These are phyloP conservation scores for Fusarium subglutinans DNA, from an alignment of 2,329 filamentous ascomycete genomes.

Conservation along the genomic window DNA sequence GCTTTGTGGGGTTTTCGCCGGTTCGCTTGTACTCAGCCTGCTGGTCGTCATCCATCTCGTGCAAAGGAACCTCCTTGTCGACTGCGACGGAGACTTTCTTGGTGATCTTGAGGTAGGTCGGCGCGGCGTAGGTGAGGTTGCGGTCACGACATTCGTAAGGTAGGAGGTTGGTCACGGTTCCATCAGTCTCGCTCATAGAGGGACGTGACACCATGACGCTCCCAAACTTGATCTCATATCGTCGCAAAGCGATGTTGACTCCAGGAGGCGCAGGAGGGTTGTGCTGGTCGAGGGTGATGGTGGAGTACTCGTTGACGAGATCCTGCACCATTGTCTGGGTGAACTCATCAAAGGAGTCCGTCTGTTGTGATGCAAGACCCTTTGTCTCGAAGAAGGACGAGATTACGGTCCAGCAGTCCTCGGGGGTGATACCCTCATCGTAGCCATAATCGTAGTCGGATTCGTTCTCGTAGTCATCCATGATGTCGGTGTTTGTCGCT, in stretches of 20 bases:
- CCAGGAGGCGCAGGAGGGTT: constrained; percentile 80
- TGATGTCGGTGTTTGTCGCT: constrained; percentile 43
- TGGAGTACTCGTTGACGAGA: constrained; percentile 89
- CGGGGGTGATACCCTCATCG: constrained; percentile 82
- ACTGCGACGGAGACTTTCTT: constrained; percentile 86
- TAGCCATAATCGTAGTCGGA: constrained; percentile 77
- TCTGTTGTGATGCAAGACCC: constrained; percentile 94
- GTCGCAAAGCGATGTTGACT: constrained; percentile 83
- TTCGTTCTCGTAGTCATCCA: constrained; percentile 66
- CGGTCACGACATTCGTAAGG: constrained; percentile 96
- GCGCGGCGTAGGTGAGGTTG: constrained; percentile 94
- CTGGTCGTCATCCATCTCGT: constrained; percentile 75
- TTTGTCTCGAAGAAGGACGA: constrained; percentile 96
- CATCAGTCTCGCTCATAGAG: constrained; percentile 92
- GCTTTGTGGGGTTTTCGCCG: constrained; percentile 65
- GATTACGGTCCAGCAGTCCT: constrained; percentile 99
- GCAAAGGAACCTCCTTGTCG: constrained; percentile 73
- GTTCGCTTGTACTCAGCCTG: constrained; percentile 63
- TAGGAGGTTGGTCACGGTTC: constrained; percentile 83
- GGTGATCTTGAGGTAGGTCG: constrained; percentile 87
- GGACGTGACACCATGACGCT: constrained; percentile 89
- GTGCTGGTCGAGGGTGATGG: constrained; percentile 92
- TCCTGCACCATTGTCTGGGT: constrained; percentile 94
- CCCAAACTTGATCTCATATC: constrained; percentile 96
- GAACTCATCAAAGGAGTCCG: constrained; percentile 98